Percentiles rank a stretch among this genome's conserved stretches.
Conservation (phyloP, 1,139 yeast genomes). For the Ogataea hybrid region DNA sequence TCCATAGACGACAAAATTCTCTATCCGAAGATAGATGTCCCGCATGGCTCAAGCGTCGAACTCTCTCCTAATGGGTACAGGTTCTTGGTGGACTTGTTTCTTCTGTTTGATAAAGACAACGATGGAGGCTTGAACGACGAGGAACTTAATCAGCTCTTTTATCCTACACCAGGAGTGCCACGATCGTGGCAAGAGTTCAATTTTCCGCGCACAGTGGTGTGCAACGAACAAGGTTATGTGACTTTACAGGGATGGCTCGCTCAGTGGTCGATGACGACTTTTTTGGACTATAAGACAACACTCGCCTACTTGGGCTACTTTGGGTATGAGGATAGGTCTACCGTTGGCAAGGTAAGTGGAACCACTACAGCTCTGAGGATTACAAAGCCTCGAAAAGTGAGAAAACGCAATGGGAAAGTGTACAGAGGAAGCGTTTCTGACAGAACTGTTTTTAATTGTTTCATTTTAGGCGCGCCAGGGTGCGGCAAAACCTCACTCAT, state of each 20-base stretch:
- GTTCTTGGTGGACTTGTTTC: slow-evolving; percentile 83
- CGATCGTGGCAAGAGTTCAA: slow-evolving; percentile 78
- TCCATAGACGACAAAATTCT: slow-evolving; percentile 77
- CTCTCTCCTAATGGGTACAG: slow-evolving; percentile 91
- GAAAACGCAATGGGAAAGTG: slow-evolving; percentile 58
- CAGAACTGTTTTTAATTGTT: slow-evolving; percentile 88
- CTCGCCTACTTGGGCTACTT: slow-evolving; percentile 84
- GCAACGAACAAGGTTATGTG: slow-evolving; percentile 85
- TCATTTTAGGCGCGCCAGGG: slow-evolving; percentile 78
- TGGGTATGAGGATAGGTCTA: slow-evolving; percentile 60
- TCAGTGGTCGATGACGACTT: slow-evolving; percentile 96
- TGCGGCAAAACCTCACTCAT: slow-evolving; percentile 84
- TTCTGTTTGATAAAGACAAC: slow-evolving; percentile 86
- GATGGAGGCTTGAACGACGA: slow-evolving; percentile 87
- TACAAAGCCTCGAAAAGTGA: slow-evolving; percentile 72
- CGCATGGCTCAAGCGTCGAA: slow-evolving; percentile 79
- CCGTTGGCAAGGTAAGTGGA: slow-evolving; percentile 21
- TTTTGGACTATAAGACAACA: slow-evolving; percentile 77
- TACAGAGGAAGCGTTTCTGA: slow-evolving; percentile 74
- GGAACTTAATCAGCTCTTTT: slow-evolving; percentile 67
- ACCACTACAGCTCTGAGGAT: slow-evolving; percentile 63
- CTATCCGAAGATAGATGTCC: slow-evolving; percentile 76
- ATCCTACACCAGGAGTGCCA: slow-evolving; percentile 93
- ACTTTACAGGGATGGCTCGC: slow-evolving; percentile 98
- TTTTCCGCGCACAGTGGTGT: slow-evolving; percentile 83